These are phyloP conservation scores for Coemansia sp. DNA, from an alignment of 192 early-diverging fungal genomes.

Conservation along the genomic window DNA sequence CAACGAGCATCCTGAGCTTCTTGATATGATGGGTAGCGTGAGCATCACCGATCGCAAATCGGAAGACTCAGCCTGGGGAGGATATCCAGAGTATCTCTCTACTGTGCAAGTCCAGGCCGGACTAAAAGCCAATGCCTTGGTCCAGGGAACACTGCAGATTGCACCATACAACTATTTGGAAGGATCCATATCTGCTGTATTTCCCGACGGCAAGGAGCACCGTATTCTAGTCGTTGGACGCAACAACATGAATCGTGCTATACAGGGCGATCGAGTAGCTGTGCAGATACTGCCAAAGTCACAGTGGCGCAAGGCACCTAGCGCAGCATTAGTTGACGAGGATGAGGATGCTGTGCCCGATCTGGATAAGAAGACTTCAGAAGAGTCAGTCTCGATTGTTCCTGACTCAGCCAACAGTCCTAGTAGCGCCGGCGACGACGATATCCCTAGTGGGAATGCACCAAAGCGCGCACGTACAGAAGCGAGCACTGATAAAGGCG, in stretches of 20 bases:
- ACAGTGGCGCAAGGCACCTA: slow-evolving; percentile 78
- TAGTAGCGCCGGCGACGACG: no score
- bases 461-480: slow-evolving; percentile 36
- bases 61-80: slow-evolving; percentile 54
- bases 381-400: slow-evolving; percentile 14
- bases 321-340: slow-evolving; percentile 71
- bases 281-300: slow-evolving; percentile 80
- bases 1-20: slow-evolving; percentile 78
- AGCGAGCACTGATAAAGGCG: background rate
- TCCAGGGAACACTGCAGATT: slow-evolving; percentile 81
- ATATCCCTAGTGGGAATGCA: slow-evolving; percentile 8
- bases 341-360: slow-evolving; percentile 60
- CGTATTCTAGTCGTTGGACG: slow-evolving; percentile 82
- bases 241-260: slow-evolving; percentile 80
- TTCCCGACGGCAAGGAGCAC: slow-evolving; percentile 70
- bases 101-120: slow-evolving; percentile 78
- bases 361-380: slow-evolving; percentile 8
- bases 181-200: slow-evolving; percentile 69
- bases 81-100: slow-evolving; percentile 70
- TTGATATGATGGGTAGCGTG: slow-evolving; percentile 80
- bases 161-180: slow-evolving; percentile 88
- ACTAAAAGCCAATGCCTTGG: slow-evolving; percentile 73
- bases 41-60: slow-evolving; percentile 42
- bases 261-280: slow-evolving; percentile 90
- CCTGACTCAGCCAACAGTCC: slow-evolving; percentile 11